Base-by-base conservation (phyloP, 2,329 filamentous ascomycete species). In the Talaromyces sp. region DNA sequence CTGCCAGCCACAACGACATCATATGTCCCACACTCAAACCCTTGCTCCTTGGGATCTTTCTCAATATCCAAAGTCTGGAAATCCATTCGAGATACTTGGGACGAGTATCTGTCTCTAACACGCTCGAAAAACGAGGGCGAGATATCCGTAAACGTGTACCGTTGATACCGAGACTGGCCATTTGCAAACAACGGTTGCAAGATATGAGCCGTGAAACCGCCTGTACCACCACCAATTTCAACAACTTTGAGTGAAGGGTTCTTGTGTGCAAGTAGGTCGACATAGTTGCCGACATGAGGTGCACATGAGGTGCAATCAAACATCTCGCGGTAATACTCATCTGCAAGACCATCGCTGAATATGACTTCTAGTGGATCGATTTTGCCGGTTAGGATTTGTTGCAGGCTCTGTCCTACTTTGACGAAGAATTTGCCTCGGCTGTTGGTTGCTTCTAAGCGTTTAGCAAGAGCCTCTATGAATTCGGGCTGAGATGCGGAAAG, bases 201-300 rank as follows among this genome's bases (percentile, higher is more conserved):
- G 3, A 81, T 65, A 0, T 55, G 57, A 1, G 68, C 64, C 0
- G 79, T 81, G 0, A 77, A 69, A 13, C 71, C 73, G 4, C 78
- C 80, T 3, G 77, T 79, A 0, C 80, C 80, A 9, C 75, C 78
- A 19, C 78, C 78, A 14, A 73, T 72, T 56, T 81, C 78, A 5
- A 82, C 62, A 31, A 81, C 72, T 4, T 76, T 75, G 55, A 77
- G 69, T n/a, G 71, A 70, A 0, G 80, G 80, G 53, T 76, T 76
- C 1, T 75, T 71, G 58, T 78, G 70, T 0, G 69, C 58, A 10
- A 27, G 69, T 67, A 32, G 31, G 1, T 65, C 31, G 31, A 32
- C 31, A 32, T 32, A 32, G 17, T 46, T 66, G 5, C 66, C 62
- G 51, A 29, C 58, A 60, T 60, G 79, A 78, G 54, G 73, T 73